Percentiles rank a stretch among this genome's conserved stretches.
These are phyloP conservation scores for Chlorencoelia australis DNA, from an alignment of 2,329 filamentous ascomycete genomes.

Conservation along the genomic window DNA sequence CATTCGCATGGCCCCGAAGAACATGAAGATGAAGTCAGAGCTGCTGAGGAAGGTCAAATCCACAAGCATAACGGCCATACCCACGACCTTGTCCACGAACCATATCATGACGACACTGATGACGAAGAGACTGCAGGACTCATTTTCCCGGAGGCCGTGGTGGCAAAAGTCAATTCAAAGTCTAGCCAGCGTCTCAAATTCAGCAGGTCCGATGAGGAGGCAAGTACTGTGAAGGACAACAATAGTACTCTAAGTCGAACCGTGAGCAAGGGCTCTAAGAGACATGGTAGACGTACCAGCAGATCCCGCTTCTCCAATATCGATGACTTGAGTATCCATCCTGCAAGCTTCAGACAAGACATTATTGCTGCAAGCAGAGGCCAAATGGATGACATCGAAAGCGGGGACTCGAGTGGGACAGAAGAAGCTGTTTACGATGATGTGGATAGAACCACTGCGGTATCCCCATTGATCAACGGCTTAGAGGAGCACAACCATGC, in stretches of 20 bases:
- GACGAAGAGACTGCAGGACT: conserved; percentile 50
- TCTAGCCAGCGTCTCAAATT: conserved; percentile 23
- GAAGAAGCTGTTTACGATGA: conserved; percentile 15
- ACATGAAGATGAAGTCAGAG: conserved; percentile 26
- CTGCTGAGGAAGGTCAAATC: conserved; percentile 27
- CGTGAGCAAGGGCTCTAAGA: conserved; percentile 13
- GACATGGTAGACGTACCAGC: conserved; percentile 21
- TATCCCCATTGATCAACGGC: conserved; percentile 17
- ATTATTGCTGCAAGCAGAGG: conserved; percentile 76
- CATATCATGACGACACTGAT: conserved; percentile 34
- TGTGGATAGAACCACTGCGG: conserved; percentile 30
- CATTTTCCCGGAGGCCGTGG: conserved; percentile 50
- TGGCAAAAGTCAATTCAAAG: conserved; percentile 37
- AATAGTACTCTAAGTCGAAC: conserved; percentile 12
- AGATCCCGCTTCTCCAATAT: conserved; percentile 51
- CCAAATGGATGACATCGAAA: conserved; percentile 47
- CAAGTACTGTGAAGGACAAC: conserved; percentile 15
- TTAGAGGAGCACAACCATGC: conserved; percentile 11
- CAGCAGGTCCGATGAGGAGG: conserved; percentile 20
- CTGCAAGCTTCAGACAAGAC: conserved; percentile 80
- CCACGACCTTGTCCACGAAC: conserved; percentile 24
- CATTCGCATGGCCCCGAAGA: conserved; percentile 63
- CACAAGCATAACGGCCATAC: conserved; percentile 29
- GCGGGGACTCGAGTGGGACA: conserved; percentile 39
- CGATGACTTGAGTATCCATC: conserved; percentile 71